phyloP scores from a whole-genome alignment of 768 basidiomycete genomes.

The Russula emetica region DNA sequence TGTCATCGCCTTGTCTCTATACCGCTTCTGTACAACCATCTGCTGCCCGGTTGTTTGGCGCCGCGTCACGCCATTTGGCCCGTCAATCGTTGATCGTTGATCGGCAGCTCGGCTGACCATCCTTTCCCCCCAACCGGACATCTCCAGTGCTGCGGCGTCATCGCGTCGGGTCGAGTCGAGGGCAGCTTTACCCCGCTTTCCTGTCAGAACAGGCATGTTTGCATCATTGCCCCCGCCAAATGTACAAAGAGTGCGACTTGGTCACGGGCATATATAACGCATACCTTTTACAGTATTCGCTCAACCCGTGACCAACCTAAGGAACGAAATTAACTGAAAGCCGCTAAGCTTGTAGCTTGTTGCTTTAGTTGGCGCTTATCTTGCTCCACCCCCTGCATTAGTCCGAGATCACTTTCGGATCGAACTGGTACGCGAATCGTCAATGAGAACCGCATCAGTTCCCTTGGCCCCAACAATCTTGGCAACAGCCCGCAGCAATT shows the following conservation, averaged over 20 bases:
- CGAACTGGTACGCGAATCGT: not conserved
- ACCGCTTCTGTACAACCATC: conserved; percentile 14
- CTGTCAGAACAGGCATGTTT: not conserved
- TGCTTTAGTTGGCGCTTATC: conserved; percentile 17
- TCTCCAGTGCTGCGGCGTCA: not conserved
- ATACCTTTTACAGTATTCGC: not conserved
- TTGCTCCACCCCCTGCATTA: not conserved
- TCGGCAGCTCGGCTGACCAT: not conserved
- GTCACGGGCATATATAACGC: conserved; percentile 1
- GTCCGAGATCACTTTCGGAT: not conserved
- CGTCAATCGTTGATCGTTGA: conserved; percentile 3
- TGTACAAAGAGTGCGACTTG: not conserved
- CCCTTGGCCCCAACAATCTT: not conserved
- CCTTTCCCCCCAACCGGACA: not conserved
- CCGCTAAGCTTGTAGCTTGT: conserved; percentile 21
- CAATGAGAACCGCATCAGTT: not conserved
- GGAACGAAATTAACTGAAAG: not conserved
- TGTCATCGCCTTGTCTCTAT: not conserved
- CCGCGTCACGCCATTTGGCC: conserved; percentile 12
- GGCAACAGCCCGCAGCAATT: not conserved
- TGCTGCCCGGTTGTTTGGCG: not conserved
- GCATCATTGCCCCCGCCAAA: not conserved
- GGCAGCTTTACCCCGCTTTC: not conserved
- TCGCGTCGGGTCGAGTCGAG: conserved; percentile 4
- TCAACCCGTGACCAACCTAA: conserved; percentile 5